phyloP scores from a whole-genome alignment of 2,329 filamentous ascomycete species.

The Rhynchosporium graminicola region DNA sequence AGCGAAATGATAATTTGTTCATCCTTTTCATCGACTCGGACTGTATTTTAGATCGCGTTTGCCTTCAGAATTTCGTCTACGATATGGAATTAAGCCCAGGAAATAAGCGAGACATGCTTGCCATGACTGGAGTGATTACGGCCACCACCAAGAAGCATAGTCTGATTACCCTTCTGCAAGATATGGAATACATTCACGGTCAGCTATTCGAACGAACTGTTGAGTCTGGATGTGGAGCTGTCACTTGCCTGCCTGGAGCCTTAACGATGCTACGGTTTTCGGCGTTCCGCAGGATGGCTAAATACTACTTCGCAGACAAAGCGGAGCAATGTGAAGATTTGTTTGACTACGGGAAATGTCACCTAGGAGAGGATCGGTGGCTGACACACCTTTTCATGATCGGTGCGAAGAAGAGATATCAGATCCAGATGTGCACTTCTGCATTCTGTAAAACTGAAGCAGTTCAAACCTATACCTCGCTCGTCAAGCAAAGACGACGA shows the following conservation, averaged over 20 bases:
- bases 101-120: conserved; percentile 88
- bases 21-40: conserved; percentile 97
- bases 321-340: conserved; percentile 93
- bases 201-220: conserved; percentile 95
- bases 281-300: conserved; percentile 93
- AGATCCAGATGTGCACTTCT: conserved; percentile 96
- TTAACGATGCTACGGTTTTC: conserved; percentile 94
- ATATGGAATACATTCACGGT: conserved; percentile 98
- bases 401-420: conserved; percentile 86
- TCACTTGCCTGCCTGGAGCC: conserved; percentile 94
- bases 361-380: conserved; percentile 94
- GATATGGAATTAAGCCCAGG: conserved; percentile 98
- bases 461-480: conserved; percentile 80
- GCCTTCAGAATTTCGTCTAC: conserved; percentile 96
- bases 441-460: conserved; percentile 99
- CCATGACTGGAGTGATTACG: conserved; percentile 97
- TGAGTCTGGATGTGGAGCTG: conserved; percentile 89
- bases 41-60: conserved; percentile 88
- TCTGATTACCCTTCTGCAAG: conserved; percentile 88
- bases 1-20: conserved; percentile 87
- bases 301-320: conserved; percentile 98
- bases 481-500: conserved; percentile 90
- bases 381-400: conserved; percentile 99
- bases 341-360: conserved; percentile 95
- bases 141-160: conserved; percentile 87